Base-by-base conservation (phyloP, 768 basidiomycete genomes). In the Serendipita sp. region DNA sequence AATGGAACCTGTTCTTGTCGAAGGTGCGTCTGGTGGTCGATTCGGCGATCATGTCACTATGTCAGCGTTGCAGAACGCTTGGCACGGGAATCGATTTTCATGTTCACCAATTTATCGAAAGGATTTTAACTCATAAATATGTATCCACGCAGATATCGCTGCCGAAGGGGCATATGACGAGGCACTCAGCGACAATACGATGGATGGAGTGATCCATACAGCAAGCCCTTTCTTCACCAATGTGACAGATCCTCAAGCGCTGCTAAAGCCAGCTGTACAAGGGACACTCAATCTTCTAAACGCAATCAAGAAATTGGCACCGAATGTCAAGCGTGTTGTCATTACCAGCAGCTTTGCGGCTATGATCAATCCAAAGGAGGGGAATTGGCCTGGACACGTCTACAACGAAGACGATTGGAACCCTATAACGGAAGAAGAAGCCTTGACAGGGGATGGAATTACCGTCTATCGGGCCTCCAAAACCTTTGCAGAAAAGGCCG, bases 331-430 rank as follows among this genome's bases (percentile, higher is more conserved):
- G 33, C 58, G 63, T 16, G 42, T 64, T 28, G 33, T 64, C 60
- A 60, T 64, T 24, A 64, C 63, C 3, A 62, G 62, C 31, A 62
- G 62, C 44, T 62, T 62, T 60, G 56, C 63, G 2, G 60, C 63
- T 22, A 64, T 64, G 38, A 42, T 61, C 13, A 34, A 58, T 34
- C 20, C 26, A 26, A 14, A 16, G 16, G 20, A 31, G 43, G 20
- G 22, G 5, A 41, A 34, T 42, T 60, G 58, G 41, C 63, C 63
- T 4, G 63, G 61, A 7, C 41, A 62, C 2, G 44, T 28, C 44
- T 62, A 45, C 31, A 50, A 26, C 16, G 61, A 62, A 31, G 28
- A 44, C 5, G 62, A 62, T 24, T 62, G 62, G 62, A 51, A 62
- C 30, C 62, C 62, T 3, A 24, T 64, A 22, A 61, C 58, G 17